A percentile compares a stretch with the other conserved stretches of the same genome.
phyloP scores from a whole-genome alignment of 768 basidiomycete species.

The Naematelia encephala region DNA sequence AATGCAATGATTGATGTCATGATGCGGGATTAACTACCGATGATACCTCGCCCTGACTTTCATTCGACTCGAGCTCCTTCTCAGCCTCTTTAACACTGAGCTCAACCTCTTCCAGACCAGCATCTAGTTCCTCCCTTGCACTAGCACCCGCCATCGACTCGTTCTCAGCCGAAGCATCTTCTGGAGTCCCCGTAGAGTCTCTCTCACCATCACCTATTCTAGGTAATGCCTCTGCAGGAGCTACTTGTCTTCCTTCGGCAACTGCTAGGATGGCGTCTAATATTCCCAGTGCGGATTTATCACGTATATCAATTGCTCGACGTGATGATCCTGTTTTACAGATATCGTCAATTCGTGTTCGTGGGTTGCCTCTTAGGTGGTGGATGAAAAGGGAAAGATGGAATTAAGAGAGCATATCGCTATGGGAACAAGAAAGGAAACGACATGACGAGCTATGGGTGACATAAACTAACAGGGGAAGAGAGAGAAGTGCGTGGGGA shows the following conservation, averaged over 20 bases:
- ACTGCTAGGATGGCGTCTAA: neutral
- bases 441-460: neutral
- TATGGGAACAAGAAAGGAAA: neutral
- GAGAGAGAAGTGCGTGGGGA: neutral
- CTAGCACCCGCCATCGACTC: neutral
- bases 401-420: neutral
- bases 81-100: neutral
- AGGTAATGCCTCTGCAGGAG: neutral
- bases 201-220: neutral
- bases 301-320: neutral
- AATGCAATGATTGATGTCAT: neutral
- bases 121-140: neutral
- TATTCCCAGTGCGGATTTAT: neutral
- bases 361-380: neutral
- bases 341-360: no score
- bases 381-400: neutral
- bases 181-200: neutral
- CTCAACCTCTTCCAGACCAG: neutral
- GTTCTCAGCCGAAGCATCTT: neutral
- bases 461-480: neutral
- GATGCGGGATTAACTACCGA: neutral
- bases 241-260: neutral
- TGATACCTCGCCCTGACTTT: neutral
- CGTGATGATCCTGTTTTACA: neutral
- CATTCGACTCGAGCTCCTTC: neutral